Evolutionary conservation across 345 rosid genomes (phyloP), one percentile per base, ranked within the genome.

Genomic region (Melaleuca alternifolia): DNA sequence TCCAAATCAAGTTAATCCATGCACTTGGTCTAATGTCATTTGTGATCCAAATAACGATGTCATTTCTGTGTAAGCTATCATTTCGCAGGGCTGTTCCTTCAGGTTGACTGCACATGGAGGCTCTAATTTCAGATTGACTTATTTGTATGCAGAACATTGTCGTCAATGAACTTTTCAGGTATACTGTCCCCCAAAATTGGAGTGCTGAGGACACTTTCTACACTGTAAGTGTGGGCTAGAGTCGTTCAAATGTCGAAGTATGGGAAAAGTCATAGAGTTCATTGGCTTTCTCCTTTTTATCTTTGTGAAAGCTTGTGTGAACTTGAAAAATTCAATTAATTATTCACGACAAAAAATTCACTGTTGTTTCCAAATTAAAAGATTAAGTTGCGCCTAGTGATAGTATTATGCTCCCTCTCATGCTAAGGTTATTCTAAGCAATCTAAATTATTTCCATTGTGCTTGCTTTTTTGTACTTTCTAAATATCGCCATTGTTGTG

Each of bases 11-110:
- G 98, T 96, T 87, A 94, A 93, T 82, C 99, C 99, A 48, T 96
- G 99, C 92, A 95, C 99, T 85, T 97, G 99, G 99, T 87, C 98
- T 12, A 93, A 93, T 89, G 94, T 97, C 37, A 91, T 85, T 52
- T 96, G 99, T 88, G 96, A 94, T 89, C 4, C 50, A 57, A 91
- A 76, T 71, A 81, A 87, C 85, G 88, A 87, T 84, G 99, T 97
- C 84, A 54, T 87, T 86, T 97, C 99, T 54, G 90, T 97, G 99
- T 96, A 90, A 92, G 98, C 4, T 37, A 71, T 37, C 2, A 2
- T 18, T 71, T 8, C 13, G 5, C 33, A 11, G 50, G 62, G 48
- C 11, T 50, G 37, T 2, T 5, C 59, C 53, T 83, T 83, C 85
- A 83, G 33, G n/a, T 83, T 51, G 56, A 56, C 56, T 54, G 24